Evolutionary conservation across 164 flowering plant genomes (phyloP).

Genomic region (Vitis amurensis): DNA sequence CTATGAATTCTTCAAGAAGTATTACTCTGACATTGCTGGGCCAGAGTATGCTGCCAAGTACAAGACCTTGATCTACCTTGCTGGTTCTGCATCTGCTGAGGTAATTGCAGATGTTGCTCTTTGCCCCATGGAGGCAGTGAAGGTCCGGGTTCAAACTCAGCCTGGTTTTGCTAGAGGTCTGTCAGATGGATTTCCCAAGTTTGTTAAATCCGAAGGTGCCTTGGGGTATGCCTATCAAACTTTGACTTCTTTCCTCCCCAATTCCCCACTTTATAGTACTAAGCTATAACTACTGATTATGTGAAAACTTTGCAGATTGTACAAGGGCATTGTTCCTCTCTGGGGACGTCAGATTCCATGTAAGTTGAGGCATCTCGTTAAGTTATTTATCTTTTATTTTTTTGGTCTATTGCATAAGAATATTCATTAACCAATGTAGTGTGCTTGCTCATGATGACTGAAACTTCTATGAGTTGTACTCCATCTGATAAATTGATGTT

Average conservation of each 20-base stretch:
- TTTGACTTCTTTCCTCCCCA: background rate
- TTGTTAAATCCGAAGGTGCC: constrained; percentile 68
- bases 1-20: constrained; percentile 85
- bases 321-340: constrained; percentile 80
- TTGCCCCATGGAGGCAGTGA: constrained; percentile 85
- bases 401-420: background rate
- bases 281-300: constrained; percentile 2
- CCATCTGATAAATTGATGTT: too few relatives aligned
- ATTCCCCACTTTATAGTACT: background rate
- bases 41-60: constrained; percentile 74
- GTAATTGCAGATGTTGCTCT: constrained; percentile 83
- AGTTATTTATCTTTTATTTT: background rate
- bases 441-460: background rate
- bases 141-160: constrained; percentile 83
- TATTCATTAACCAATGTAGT: background rate
- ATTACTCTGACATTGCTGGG: constrained; percentile 82
- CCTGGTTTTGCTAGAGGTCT: constrained; percentile 84
- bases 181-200: constrained; percentile 74
- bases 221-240: constrained; percentile 47
- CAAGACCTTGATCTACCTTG: constrained; percentile 82
- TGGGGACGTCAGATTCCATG: constrained; percentile 92
- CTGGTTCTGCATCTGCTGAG: constrained; percentile 90
- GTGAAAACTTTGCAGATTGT: constrained; percentile 47
- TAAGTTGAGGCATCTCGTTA: constrained; percentile 29
- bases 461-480: too few relatives aligned